Evolutionary conservation across 2,329 filamentous ascomycete genomes (phyloP), one percentile per base, ranked within the genome.

Genomic region (Fusarium sp.): DNA sequence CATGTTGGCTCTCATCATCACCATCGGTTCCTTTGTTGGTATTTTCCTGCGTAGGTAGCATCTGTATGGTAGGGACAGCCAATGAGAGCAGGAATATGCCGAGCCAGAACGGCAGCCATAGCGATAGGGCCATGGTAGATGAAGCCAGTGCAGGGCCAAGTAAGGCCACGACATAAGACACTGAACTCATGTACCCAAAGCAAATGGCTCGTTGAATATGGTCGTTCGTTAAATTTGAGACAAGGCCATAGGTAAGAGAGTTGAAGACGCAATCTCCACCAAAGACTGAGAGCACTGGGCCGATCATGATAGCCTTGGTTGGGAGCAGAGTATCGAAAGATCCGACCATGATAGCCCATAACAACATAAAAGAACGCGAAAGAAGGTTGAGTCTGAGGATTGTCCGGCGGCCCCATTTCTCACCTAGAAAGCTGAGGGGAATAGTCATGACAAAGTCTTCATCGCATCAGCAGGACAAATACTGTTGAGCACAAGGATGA

Each of bases 251-350:
- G 5, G 83, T 80, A 45, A 87, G 82, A 25, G 85, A 86, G 64
- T 86, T 86, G 73, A 87, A 84, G 18, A 87, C 84, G 31, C 85
- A 87, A 65, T 87, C 85, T 18, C 85, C 85, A 3, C 85, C 85
- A 0, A 87, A 79, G 2, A 86, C 69, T 0, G 85, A 86, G 3
- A 86, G 79, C 4, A 79, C 75, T 0, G 85, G 83, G 0, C 82
- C 84, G 1, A 78, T 77, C 8, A 85, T 71, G 7, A 86, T 81
- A 27, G 83, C 68, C 29, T 59, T 70, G 8, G 67, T 74, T 3
- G 76, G 73, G n/a, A 77, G 45, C 0, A 70, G 9, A 3, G 25
- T 18, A 22, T 77, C 70, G 20, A 74, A 76, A 17, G 52, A 57
- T 7, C 73, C 76, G 1, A 77, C 62, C 2, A 70, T n/a, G 10